Conservation (phyloP, 1,139 yeast genomes). For the Williopsis jadinii region DNA sequence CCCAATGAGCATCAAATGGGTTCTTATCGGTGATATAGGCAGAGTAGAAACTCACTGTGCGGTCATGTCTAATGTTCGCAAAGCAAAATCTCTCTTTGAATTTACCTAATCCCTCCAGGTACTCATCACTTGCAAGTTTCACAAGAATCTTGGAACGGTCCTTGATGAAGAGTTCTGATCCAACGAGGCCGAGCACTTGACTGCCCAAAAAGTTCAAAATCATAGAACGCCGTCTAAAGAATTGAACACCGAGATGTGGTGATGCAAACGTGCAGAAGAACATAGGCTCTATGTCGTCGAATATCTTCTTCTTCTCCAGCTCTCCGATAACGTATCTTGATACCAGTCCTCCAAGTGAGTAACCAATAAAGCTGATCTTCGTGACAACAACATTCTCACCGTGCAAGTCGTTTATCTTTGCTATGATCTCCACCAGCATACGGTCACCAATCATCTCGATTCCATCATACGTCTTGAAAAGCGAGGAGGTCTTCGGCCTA, state of each 20-base stretch:
- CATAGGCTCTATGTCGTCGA: slow-evolving; percentile 53
- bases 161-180: slow-evolving; percentile 60
- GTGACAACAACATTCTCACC: slow-evolving; percentile 33
- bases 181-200: slow-evolving; percentile 62
- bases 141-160: slow-evolving; percentile 40
- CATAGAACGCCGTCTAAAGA: slow-evolving; percentile 30
- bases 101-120: slow-evolving; percentile 43
- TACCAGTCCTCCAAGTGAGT: slow-evolving; percentile 48
- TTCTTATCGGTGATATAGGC: slow-evolving; percentile 39
- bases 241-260: slow-evolving; percentile 76
- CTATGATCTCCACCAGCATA: slow-evolving; percentile 54
- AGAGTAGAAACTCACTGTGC: slow-evolving; percentile 52
- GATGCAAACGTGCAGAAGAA: slow-evolving; percentile 81
- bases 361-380: slow-evolving; percentile 43
- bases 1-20: slow-evolving; percentile 35
- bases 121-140: slow-evolving; percentile 45
- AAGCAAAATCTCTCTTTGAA: slow-evolving; percentile 55
- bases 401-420: slow-evolving; percentile 44
- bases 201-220: slow-evolving; percentile 55
- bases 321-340: slow-evolving; percentile 68
- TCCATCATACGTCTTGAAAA: slow-evolving; percentile 84
- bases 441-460: slow-evolving; percentile 63
- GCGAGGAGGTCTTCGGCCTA: slow-evolving; percentile 64
- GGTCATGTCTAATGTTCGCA: slow-evolving; percentile 75
- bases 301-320: slow-evolving; percentile 45